Evolutionary conservation across 441 rosid genomes (phyloP).

Genomic region (Erodium trifolium): DNA sequence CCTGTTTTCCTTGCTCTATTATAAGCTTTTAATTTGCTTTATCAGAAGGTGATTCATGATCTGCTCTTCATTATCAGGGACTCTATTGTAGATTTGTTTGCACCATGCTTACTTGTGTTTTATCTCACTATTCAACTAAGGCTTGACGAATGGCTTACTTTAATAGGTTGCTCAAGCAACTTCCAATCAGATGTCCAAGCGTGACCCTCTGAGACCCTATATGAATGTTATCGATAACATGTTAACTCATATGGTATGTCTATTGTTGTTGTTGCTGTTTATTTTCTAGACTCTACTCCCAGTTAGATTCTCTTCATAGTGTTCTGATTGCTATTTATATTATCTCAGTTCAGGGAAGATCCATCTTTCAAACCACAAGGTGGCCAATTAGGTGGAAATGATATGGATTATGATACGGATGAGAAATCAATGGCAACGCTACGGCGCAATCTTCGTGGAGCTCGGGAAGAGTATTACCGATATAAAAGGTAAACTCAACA

Average conservation of each 20-base stretch:
- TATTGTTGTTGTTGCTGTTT: conserved; percentile 11
- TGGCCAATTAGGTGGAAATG: conserved; percentile 91
- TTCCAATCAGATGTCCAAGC: conserved; percentile 97
- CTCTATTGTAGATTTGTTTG: not conserved
- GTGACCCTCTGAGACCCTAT: conserved; percentile 92
- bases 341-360: conserved; percentile 66
- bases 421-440: conserved; percentile 98
- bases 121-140: not conserved
- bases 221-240: conserved; percentile 92
- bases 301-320: conserved; percentile 13
- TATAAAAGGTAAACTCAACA: conserved; percentile 61
- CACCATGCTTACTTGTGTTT: not conserved
- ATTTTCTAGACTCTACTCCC: conserved; percentile 6
- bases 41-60: not conserved
- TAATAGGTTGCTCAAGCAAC: conserved; percentile 97
- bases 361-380: conserved; percentile 97
- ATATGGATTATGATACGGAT: conserved; percentile 98
- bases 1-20: not conserved
- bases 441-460: conserved; percentile 84
- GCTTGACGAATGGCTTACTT: conserved; percentile 19
- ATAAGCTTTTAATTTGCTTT: not conserved
- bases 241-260: conserved; percentile 73
- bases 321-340: conserved; percentile 16
- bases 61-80: not conserved
- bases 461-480: conserved; percentile 87